phyloP scores from a whole-genome alignment of 352 stramenopile species.

The Globisporangium abappressorium region DNA sequence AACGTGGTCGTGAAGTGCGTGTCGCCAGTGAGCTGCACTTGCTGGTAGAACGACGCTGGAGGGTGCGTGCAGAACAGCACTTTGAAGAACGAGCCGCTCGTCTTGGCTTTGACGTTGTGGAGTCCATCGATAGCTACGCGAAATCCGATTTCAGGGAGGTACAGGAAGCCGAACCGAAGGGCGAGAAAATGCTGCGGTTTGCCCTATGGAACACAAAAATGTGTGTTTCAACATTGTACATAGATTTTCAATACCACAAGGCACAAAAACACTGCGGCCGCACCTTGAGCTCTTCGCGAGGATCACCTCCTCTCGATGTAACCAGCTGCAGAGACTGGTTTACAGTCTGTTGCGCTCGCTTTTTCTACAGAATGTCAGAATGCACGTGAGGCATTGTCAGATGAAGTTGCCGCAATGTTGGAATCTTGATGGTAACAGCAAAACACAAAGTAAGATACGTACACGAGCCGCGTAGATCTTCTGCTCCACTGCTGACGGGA shows the following conservation, averaged over 20 bases:
- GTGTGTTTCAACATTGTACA: neutral
- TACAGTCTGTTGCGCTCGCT: conserved; percentile 22
- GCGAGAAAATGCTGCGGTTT: conserved; percentile 52
- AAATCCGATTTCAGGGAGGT: conserved; percentile 60
- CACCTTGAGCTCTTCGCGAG: conserved; percentile 32
- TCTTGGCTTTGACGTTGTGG: conserved; percentile 63
- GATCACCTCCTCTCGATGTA: conserved; percentile 12
- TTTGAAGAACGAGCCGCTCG: conserved; percentile 40
- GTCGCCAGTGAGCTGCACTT: conserved; percentile 43
- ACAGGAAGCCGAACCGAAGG: conserved; percentile 42
- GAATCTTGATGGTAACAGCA: neutral
- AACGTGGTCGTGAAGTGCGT: conserved; percentile 60
- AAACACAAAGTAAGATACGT: neutral
- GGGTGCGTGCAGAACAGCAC: conserved; percentile 52
- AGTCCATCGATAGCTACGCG: conserved; percentile 61
- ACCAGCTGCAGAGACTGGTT: conserved; percentile 25
- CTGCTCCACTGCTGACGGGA: conserved; percentile 48
- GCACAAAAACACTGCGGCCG: neutral
- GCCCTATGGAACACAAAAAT: conserved; percentile 6
- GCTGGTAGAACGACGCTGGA: conserved; percentile 61
- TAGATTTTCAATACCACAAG: neutral
- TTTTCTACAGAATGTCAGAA: conserved; percentile 23
- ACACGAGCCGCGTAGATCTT: conserved; percentile 61
- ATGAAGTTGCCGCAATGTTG: neutral
- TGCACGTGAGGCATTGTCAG: neutral